Evolutionary conservation across 225 moss, liverwort and hornwort genomes (phyloP).

Genomic region (Pseudisothecium myosuroides): DNA sequence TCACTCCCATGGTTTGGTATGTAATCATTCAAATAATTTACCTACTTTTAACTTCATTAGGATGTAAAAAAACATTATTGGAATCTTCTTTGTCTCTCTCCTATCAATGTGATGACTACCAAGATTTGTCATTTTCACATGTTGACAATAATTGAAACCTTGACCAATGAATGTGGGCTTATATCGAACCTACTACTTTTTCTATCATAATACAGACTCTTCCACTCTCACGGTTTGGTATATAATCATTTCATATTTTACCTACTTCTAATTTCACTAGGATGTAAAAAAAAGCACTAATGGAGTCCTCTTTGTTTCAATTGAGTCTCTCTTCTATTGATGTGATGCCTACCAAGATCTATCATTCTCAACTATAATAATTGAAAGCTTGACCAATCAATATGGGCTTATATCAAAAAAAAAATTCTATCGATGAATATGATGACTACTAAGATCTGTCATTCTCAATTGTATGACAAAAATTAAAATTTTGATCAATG

Average conservation of each 20-base stretch:
- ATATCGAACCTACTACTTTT: neutral
- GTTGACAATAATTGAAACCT: too few relatives aligned
- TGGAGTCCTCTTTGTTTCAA: too few relatives aligned
- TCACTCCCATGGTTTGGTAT: neutral
- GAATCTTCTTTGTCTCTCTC: too few relatives aligned
- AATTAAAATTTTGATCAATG: neutral
- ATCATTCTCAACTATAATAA: neutral
- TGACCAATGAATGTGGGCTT: neutral
- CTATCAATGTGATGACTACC: neutral
- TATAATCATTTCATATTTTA: neutral
- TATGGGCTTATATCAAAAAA: neutral
- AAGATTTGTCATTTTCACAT: neutral
- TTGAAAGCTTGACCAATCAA: neutral
- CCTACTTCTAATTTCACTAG: neutral
- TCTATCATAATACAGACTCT: accelerated
- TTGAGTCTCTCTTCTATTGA: too few relatives aligned
- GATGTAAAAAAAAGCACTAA: neutral
- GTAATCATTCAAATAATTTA: too few relatives aligned
- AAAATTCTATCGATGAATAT: too few relatives aligned
- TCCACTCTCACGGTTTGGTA: too few relatives aligned
- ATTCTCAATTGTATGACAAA: neutral
- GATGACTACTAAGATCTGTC: too few relatives aligned
- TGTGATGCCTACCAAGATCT: too few relatives aligned
- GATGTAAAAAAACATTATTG: too few relatives aligned
- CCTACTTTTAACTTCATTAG: neutral